Evolutionary conservation across 2,329 filamentous ascomycete genomes (phyloP).

Genomic region (Intubia oerlemansii): DNA sequence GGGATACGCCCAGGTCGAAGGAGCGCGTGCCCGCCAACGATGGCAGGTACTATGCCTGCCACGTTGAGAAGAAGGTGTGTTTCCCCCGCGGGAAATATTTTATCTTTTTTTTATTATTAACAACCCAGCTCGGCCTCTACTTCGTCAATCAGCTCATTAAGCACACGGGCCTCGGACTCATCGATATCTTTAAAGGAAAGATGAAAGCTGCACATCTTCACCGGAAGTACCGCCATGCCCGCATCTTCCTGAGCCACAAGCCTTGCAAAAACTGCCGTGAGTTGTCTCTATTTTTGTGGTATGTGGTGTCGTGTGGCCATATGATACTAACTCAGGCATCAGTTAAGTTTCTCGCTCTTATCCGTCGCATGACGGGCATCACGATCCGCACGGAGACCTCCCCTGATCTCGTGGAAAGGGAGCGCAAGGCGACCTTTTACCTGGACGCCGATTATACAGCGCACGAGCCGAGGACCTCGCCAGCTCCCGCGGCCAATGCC

Average conservation of each 20-base stretch:
- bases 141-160: slow-evolving; percentile 4
- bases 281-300: too few species aligned
- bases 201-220: slow-evolving; percentile 1
- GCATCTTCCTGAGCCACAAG: slow-evolving; percentile 5
- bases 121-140: slow-evolving; percentile 3
- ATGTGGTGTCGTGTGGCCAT: too few species aligned
- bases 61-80: slow-evolving; percentile 7
- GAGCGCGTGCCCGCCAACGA: slow-evolving; percentile 1
- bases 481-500: background rate
- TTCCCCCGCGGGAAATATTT: too few species aligned
- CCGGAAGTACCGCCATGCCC: background rate
- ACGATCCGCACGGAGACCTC: background rate
- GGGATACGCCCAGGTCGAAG: slow-evolving; percentile 3
- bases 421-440: background rate
- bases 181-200: slow-evolving; percentile 2
- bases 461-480: too few species aligned
- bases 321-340: background rate
- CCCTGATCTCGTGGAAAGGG: slow-evolving; percentile 1
- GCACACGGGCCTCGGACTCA: background rate
- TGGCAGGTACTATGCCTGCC: slow-evolving; percentile 5
- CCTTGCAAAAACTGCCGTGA: slow-evolving; percentile 7
- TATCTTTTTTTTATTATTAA: background rate
- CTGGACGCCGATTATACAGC: too few species aligned
- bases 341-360: slow-evolving; percentile 3
- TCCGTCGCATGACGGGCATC: slow-evolving; percentile 1